Base-by-base conservation (phyloP, 352 stramenopile species). In the Phytophthora podocarpi region DNA sequence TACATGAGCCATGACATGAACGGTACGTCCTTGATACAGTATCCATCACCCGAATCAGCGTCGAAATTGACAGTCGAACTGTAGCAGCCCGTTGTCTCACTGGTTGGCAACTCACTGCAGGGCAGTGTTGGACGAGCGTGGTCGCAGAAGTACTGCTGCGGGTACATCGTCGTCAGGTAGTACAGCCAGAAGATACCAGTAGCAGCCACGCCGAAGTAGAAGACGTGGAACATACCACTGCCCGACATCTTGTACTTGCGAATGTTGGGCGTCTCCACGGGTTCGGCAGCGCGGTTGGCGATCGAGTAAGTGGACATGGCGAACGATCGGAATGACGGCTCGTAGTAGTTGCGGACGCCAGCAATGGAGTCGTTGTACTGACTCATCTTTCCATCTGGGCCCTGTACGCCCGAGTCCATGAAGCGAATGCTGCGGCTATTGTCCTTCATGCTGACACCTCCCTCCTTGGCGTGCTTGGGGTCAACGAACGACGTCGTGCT, bases 171-270 rank as follows among this genome's bases (percentile, higher is more conserved):
- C 0, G 89, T 76, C 28, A 96, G 54, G 52, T 85, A 93, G 61
- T 87, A 88, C 9, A 96, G 62, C 87, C 87, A 96, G 27, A 90
- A 66, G 20, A 96, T 57, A 68, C 87, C 87, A 0, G 74, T 68
- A 20, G 88, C 60, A 15, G 56, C 82, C 27, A 64, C 82, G n/a
- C 85, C 37, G 23, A 96, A 90, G 81, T 96, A 96, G 42, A 96
- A 76, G 5, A 96, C 28, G 72, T 96, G 85, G 70, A 95, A 96
- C 50, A 94, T 82, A 31, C 80, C 80, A 23, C 73, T 78, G 30
- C 85, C 87, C 18, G 84, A 94, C 80, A 96, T 96, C 74, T 93
- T 93, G 82, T 95, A 96, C 85, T 95, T 96, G 35, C 87, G 85
- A 24, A 96, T 94, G 74, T 96, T 96, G 39, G 87, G 87, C 43